Percentiles rank a stretch among this genome's conserved stretches.
Evolutionary conservation across 257 asterid genomes (phyloP).

Genomic region (Ligustrum vulgare): DNA sequence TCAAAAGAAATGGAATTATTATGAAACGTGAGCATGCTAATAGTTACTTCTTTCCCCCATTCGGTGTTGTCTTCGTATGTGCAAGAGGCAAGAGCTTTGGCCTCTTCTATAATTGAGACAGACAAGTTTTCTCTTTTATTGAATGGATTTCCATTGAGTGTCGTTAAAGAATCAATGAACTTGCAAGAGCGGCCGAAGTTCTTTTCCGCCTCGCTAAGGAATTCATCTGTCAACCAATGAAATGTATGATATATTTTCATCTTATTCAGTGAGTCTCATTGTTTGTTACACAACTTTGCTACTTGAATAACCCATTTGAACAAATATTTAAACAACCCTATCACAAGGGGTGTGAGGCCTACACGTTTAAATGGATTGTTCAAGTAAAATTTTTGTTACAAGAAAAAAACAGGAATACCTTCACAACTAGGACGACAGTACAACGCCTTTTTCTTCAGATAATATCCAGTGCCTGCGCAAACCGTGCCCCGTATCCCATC

Average conservation of each 20-base stretch:
- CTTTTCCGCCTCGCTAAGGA: constrained; percentile 39
- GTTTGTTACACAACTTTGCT: too few relatives aligned
- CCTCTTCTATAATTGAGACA: constrained; percentile 47
- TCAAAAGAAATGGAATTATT: not conserved
- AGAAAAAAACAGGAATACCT: not conserved
- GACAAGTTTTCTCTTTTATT: constrained; percentile 18
- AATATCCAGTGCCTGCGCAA: constrained; percentile 13
- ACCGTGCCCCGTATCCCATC: constrained; percentile 21
- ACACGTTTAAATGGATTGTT: too few relatives aligned
- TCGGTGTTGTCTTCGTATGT: constrained; percentile 58
- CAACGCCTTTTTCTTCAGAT: constrained; percentile 14
- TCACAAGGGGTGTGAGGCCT: too few relatives aligned
- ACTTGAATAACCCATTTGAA: too few relatives aligned
- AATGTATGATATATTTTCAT: not conserved
- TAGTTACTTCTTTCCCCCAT: constrained; percentile 78
- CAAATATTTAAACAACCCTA: too few relatives aligned
- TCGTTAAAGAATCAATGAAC: constrained; percentile 50
- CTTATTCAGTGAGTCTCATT: not conserved
- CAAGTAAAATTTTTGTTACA: too few relatives aligned
- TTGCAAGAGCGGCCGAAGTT: constrained; percentile 49
- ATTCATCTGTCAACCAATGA: constrained; percentile 42
- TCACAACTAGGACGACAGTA: not conserved
- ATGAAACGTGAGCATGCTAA: not conserved
- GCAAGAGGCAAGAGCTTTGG: constrained; percentile 66
- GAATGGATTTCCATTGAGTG: constrained; percentile 23